Evolutionary conservation across 192 early-diverging fungal genomes (phyloP).

Genomic region (Helicostylum pulchrum): DNA sequence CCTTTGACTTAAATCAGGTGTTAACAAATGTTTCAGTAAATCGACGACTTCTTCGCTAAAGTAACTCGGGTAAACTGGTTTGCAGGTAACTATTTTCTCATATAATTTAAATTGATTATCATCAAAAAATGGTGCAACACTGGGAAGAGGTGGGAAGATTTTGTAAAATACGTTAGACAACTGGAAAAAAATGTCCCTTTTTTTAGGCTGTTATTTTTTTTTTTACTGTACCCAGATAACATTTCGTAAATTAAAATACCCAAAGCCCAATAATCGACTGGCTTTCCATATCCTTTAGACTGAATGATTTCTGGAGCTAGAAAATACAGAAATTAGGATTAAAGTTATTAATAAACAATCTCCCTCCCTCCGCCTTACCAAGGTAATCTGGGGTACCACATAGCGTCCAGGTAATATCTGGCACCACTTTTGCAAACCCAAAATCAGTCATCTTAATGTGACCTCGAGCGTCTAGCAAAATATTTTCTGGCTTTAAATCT

Average conservation of each 20-base stretch:
- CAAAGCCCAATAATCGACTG: slow-evolving; percentile 87
- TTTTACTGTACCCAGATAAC: slow-evolving; percentile 62
- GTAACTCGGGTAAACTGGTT: slow-evolving; percentile 65
- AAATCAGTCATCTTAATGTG: slow-evolving; percentile 87
- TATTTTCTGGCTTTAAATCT: slow-evolving; percentile 80
- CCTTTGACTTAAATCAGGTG: slow-evolving; percentile 73
- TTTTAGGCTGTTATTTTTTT: neutral
- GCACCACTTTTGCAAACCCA: slow-evolving; percentile 80
- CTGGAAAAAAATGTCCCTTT: neutral
- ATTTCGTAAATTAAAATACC: slow-evolving; percentile 86
- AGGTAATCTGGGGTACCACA: slow-evolving; percentile 88
- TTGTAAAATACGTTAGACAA: neutral
- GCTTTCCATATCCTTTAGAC: slow-evolving; percentile 78
- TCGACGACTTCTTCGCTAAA: slow-evolving; percentile 65
- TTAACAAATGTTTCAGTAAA: slow-evolving; percentile 72
- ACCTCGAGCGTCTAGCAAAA: slow-evolving; percentile 64
- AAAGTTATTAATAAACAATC: neutral
- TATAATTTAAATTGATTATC: slow-evolving; percentile 84
- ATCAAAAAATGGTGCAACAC: slow-evolving; percentile 75
- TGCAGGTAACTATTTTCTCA: slow-evolving; percentile 77
- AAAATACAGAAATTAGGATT: neutral
- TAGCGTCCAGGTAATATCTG: slow-evolving; percentile 73
- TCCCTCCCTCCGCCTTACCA: neutral
- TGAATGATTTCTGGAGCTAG: slow-evolving; percentile 80
- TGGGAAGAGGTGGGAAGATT: slow-evolving; percentile 22